Evolutionary conservation across 2,329 filamentous ascomycete genomes (phyloP).

Genomic region (Aureobasidium uvarum): DNA sequence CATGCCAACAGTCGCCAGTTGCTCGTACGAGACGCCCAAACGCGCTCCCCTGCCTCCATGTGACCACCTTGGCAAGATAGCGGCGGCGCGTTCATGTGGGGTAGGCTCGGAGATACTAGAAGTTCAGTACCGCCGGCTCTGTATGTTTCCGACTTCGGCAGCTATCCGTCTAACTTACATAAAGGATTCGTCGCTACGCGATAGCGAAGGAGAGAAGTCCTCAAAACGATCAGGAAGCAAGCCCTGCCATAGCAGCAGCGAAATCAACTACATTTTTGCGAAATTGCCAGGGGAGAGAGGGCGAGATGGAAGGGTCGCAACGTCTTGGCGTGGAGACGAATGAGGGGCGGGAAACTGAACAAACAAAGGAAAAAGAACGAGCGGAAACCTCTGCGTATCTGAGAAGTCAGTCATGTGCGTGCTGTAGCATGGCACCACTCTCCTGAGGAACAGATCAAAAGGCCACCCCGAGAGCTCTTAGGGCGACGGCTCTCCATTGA

Average conservation of each 20-base stretch:
- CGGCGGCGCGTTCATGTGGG: neutral
- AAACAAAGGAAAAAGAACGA: neutral
- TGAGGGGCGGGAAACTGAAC: no score
- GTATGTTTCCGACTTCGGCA: neutral
- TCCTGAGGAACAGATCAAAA: neutral
- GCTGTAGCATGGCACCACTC: neutral
- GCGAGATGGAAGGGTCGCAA: neutral
- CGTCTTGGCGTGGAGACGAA: neutral
- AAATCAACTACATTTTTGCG: neutral
- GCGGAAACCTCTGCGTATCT: neutral
- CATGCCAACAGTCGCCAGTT: neutral
- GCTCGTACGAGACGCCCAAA: constrained; percentile 9
- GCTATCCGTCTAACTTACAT: neutral
- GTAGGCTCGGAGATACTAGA: constrained; percentile 17
- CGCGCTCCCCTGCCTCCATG: constrained; percentile 6
- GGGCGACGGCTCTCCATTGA: neutral
- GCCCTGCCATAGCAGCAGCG: neutral
- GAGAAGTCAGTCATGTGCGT: neutral
- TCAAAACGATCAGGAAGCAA: neutral
- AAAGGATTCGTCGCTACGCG: neutral
- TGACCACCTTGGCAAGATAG: constrained; percentile 5
- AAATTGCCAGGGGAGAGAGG: neutral
- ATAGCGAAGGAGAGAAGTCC: constrained; percentile 1
- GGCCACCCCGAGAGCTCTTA: neutral
- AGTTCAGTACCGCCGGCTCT: constrained; percentile 2